Conservation (phyloP, 1,139 yeast genomes). For the Hemisphaericaspora xylanilytica region DNA sequence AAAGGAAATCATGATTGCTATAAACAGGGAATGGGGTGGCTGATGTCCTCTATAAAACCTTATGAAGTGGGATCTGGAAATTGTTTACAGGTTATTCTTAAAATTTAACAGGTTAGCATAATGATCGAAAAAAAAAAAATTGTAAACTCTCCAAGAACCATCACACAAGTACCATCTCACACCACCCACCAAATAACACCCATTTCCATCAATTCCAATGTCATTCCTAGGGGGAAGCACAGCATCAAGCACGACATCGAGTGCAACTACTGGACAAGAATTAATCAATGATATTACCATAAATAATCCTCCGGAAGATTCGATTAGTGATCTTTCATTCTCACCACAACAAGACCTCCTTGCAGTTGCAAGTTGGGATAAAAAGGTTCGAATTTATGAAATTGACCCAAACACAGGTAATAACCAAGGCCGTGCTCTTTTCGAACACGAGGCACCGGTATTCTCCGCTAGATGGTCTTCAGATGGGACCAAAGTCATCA, state of each 20-base stretch:
- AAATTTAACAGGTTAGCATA: background rate
- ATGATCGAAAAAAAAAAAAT: background rate
- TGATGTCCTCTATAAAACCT: background rate
- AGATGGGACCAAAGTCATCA: slow-evolving; percentile 84
- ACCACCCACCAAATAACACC: background rate
- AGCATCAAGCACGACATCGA: slow-evolving; percentile 16
- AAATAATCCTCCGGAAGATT: slow-evolving; percentile 87
- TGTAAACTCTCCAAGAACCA: background rate
- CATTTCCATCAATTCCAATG: slow-evolving; percentile 17
- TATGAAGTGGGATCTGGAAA: background rate
- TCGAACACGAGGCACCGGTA: slow-evolving; percentile 89
- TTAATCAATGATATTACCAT: slow-evolving; percentile 73
- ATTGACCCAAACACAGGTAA: slow-evolving; percentile 64
- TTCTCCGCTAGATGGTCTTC: slow-evolving; percentile 75
- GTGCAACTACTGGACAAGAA: slow-evolving; percentile 63
- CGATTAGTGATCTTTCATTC: slow-evolving; percentile 81
- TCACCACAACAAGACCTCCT: slow-evolving; percentile 88
- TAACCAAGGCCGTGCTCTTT: slow-evolving; percentile 84
- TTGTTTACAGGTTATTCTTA: background rate
- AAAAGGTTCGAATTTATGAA: slow-evolving; percentile 90
- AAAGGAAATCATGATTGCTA: background rate
- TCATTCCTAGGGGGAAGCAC: slow-evolving; percentile 27
- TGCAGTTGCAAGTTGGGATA: slow-evolving; percentile 93
- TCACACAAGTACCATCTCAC: background rate
- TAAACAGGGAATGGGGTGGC: background rate